Evolutionary conservation across 2,329 filamentous ascomycete genomes (phyloP).

Genomic region (Venturia carpophila): DNA sequence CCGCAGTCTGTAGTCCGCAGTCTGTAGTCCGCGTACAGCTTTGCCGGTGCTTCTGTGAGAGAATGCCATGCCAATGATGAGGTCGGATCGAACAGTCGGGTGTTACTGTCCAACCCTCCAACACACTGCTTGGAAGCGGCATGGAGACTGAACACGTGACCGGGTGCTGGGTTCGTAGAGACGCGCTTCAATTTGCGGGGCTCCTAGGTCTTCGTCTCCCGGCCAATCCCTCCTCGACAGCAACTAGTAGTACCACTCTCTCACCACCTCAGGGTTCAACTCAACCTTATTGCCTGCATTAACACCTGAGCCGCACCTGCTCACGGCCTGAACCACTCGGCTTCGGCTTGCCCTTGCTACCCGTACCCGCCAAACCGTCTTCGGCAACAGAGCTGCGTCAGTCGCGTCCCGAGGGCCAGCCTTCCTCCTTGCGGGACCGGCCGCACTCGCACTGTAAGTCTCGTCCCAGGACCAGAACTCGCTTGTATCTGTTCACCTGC

Average conservation of each 20-base stretch:
- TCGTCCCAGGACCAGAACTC: background rate
- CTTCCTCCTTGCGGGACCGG: background rate
- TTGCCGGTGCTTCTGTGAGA: no score
- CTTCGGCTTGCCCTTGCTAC: background rate
- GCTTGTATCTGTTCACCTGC: background rate
- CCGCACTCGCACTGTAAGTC: conserved; percentile 4
- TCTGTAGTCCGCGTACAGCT: no score
- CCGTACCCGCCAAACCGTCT: background rate
- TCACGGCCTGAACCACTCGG: background rate
- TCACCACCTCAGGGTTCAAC: background rate
- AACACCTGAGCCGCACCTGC: background rate
- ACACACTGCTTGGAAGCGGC: no score
- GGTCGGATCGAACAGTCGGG: no score
- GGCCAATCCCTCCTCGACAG: background rate
- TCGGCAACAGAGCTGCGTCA: background rate
- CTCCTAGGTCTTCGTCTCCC: background rate
- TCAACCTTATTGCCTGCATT: conserved; percentile 11
- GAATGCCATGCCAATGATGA: no score
- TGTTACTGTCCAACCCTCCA: no score
- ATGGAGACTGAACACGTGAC: background rate
- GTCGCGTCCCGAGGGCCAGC: background rate
- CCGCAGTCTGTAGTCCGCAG: no score
- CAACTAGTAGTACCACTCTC: background rate
- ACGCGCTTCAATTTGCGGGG: background rate
- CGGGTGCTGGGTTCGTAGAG: background rate